Base-by-base conservation (phyloP, 2,329 filamentous ascomycete genomes). In the Hypoxylon sp. region DNA sequence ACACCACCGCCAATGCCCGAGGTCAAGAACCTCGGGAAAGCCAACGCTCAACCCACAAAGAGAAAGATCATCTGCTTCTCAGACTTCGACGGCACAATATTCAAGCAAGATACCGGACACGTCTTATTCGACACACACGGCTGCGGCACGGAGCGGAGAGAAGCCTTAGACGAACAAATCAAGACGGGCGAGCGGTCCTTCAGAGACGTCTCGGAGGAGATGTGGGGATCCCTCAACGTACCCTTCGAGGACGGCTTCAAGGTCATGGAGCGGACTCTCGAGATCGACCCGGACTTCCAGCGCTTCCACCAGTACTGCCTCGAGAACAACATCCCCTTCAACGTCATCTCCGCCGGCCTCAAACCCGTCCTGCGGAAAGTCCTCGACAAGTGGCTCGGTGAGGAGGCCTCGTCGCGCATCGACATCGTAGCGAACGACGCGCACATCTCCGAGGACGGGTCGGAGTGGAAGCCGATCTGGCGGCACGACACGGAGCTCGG, bases 71-170 rank as follows among this genome's bases (percentile, higher is more conserved):
- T 87, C 64, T 85, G 84, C 74, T 87, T 87, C 72, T 87, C 85
- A 89, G 88, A 91, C 76, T 91, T 91, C 70, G 89, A 91, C 75
- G 89, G 89, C 67, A 91, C 89, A 3, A 91, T 91, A 67, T 90
- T 90, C 80, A 89, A 89, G 83, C 87, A 90, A 81, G 87, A 90
- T 70, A 90, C 87, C 1, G 89, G 89, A 45, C 89, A 91, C 74
- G 84, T 91, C 68, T 85, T 91, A 51, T 89, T 91, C 77, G 88
- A 91, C 74, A 82, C 82, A 70, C 84, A 88, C 69, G 88, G 89
- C 53, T 90, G 88, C 76, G 89, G 89, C 26, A 78, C 81, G 20
- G 80, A 84, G 65, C 80, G 81, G 61, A 84, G 88, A 51, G 78
- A 84, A 60, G 71, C 83, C 40, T 84, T 91, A 52, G 88, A 91